Evolutionary conservation across 2,329 filamentous ascomycete species (phyloP), one percentile per base, ranked within the genome.

Genomic region (Aspergillus eucalypticola): DNA sequence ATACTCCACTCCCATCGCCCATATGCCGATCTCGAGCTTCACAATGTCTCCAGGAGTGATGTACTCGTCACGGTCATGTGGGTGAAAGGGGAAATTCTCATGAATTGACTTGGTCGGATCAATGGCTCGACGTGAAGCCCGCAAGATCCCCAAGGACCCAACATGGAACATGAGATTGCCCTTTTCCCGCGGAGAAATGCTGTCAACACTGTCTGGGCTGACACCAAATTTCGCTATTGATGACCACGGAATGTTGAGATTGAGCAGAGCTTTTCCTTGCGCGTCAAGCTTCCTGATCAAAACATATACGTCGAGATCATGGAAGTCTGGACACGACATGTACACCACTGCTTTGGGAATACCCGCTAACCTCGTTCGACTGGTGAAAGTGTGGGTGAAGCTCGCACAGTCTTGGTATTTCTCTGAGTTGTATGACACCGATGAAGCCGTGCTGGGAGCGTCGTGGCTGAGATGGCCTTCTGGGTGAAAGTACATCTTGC

Each of bases 281-380:
- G 52, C 39, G 15, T 58, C 55, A 2, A 62, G 41, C 25, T 62
- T 62, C 39, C 60, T 55, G 8, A 62, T 21, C 5, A 62, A 41
- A 3, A 62, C 25, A 44, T 59, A 62, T 2, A 62, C 41, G 13
- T 62, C 60, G 17, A 62, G 42, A 27, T 63, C 61, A 19, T 63
- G 50, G 13, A 58, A 53, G n/a, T 60, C 58, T 5, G 60, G 58
- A 23, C 61, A 63, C 7, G 50, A 56, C 58, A 63, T 60, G 38
- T 63, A 63, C 8, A 63, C 44, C 2, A 61, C 52, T 3, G 61
- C 61, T 19, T 63, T 63, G 3, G 61, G 61, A 3, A 63, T 60
- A 8, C 61, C 61, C 21, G 59, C 61, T 7, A 63, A 29, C 17
- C 59, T 59, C 1, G 58, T 60, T 17, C 53, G 54, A 2, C 39